Evolutionary conservation across 805 yeast genomes (phyloP).

Genomic region (Ogataea salicorniae): DNA sequence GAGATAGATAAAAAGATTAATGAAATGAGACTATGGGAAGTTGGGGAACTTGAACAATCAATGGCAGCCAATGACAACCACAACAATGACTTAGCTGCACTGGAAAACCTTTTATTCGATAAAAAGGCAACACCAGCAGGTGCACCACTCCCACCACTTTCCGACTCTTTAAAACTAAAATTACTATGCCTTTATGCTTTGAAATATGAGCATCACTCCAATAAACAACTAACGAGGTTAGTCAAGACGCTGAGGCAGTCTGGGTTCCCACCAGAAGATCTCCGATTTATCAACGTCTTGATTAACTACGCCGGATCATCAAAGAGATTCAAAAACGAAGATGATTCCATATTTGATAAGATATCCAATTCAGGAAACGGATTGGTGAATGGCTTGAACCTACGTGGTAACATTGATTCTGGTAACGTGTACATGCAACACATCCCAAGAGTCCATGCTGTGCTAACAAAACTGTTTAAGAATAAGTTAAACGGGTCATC

Average conservation of each 20-base stretch:
- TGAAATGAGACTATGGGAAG: slow-evolving; percentile 63
- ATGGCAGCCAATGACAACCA: slow-evolving; percentile 55
- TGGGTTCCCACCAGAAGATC: slow-evolving; percentile 32
- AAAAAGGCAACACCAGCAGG: slow-evolving; percentile 18
- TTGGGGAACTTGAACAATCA: slow-evolving; percentile 87
- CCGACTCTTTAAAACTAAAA: slow-evolving; percentile 59
- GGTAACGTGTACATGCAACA: slow-evolving; percentile 90
- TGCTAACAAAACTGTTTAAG: slow-evolving; percentile 36
- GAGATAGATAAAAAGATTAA: slow-evolving; percentile 78
- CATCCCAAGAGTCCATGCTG: slow-evolving; percentile 60
- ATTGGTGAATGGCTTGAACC: slow-evolving; percentile 29
- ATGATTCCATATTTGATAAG: slow-evolving; percentile 25
- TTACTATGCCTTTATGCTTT: slow-evolving; percentile 69
- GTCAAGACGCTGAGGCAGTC: slow-evolving; percentile 34
- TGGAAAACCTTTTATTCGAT: slow-evolving; percentile 50
- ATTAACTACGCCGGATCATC: slow-evolving; percentile 39
- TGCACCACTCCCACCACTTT: slow-evolving; percentile 29
- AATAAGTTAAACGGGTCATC: slow-evolving; percentile 33
- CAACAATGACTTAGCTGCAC: slow-evolving; percentile 52
- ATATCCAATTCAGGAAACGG: slow-evolving; percentile 21
- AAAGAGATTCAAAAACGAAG: slow-evolving; percentile 37
- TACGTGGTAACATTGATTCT: slow-evolving; percentile 35
- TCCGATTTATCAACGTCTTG: slow-evolving; percentile 41
- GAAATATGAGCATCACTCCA: slow-evolving; percentile 54
- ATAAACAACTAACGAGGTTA: slow-evolving; percentile 38